These are phyloP conservation scores for Mycena leptocephala DNA, from an alignment of 768 basidiomycete genomes.

Conservation along the genomic window DNA sequence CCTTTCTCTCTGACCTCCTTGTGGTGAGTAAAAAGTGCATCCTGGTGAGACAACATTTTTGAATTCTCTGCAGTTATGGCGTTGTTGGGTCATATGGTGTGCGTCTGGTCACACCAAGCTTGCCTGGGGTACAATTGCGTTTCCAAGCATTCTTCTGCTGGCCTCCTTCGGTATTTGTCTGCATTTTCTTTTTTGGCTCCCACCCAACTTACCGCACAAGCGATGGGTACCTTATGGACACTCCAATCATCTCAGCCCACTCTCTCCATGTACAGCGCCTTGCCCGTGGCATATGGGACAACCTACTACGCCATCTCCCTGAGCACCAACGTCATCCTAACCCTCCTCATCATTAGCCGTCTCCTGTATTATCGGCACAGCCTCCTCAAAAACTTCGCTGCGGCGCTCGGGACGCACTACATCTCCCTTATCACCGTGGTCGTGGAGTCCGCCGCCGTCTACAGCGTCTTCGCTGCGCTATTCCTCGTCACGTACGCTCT, in stretches of 20 bases:
- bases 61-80: slow-evolving; percentile 54
- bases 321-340: slow-evolving; percentile 59
- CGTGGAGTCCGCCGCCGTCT: slow-evolving; percentile 63
- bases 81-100: slow-evolving; percentile 65
- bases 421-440: slow-evolving; percentile 55
- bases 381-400: slow-evolving; percentile 48
- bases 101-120: slow-evolving; percentile 47
- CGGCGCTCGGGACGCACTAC: slow-evolving; percentile 54
- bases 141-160: slow-evolving; percentile 56
- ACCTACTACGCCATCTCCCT: slow-evolving; percentile 58
- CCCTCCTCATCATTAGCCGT: slow-evolving; percentile 55
- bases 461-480: slow-evolving; percentile 57
- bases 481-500: slow-evolving; percentile 60
- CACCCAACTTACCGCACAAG: slow-evolving; percentile 38
- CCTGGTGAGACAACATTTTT: neutral
- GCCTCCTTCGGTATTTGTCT: slow-evolving; percentile 57
- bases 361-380: slow-evolving; percentile 52
- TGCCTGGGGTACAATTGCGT: slow-evolving; percentile 50
- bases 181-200: neutral
- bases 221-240: slow-evolving; percentile 60
- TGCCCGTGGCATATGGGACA: slow-evolving; percentile 55
- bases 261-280: slow-evolving; percentile 55
- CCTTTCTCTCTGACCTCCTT: slow-evolving; percentile 61
- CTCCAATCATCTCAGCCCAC: slow-evolving; percentile 60
- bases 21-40: slow-evolving; percentile 50